Percentiles rank a stretch among this genome's conserved stretches.
Conservation (phyloP, 2,329 filamentous ascomycete genomes). For the Penicillium crustosum region DNA sequence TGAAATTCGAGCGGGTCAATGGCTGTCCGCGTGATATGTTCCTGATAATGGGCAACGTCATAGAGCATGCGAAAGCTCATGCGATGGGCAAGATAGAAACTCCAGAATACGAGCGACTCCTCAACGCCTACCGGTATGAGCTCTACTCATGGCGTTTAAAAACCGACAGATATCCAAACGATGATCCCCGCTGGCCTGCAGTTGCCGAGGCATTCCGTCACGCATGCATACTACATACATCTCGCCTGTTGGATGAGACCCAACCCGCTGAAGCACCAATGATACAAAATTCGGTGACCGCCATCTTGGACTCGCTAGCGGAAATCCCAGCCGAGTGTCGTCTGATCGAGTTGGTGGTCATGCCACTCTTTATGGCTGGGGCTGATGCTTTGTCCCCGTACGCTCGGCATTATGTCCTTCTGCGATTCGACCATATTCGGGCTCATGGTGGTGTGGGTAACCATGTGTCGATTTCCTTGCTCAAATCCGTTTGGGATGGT, state of each 20-base stretch:
- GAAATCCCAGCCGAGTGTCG: slow-evolving; percentile 23
- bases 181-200: slow-evolving; percentile 25
- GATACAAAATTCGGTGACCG: slow-evolving; percentile 30
- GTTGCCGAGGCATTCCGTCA: slow-evolving; percentile 30
- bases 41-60: slow-evolving; percentile 27
- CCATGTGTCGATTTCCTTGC: slow-evolving; percentile 21
- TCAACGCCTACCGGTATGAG: slow-evolving; percentile 14
- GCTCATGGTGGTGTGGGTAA: slow-evolving; percentile 29
- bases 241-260: slow-evolving; percentile 26
- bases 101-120: slow-evolving; percentile 1
- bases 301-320: slow-evolving; percentile 29
- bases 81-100: slow-evolving; percentile 13
- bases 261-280: slow-evolving; percentile 20
- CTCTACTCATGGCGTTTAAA: slow-evolving; percentile 26
- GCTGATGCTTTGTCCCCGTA: slow-evolving; percentile 29
- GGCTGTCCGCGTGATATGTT: slow-evolving; percentile 34
- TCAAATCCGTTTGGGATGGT: slow-evolving; percentile 30
- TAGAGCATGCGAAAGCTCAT: slow-evolving; percentile 32
- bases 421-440: slow-evolving; percentile 28
- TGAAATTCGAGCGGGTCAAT: slow-evolving; percentile 32
- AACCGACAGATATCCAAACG: slow-evolving; percentile 23
- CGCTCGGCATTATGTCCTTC: slow-evolving; percentile 33
- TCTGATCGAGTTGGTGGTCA: slow-evolving; percentile 29
- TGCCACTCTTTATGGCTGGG: slow-evolving; percentile 34
- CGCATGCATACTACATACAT: slow-evolving; percentile 30